Evolutionary conservation across 306 rosid genomes (phyloP), one percentile per base, ranked within the genome.

Genomic region (Biancaea sappan): DNA sequence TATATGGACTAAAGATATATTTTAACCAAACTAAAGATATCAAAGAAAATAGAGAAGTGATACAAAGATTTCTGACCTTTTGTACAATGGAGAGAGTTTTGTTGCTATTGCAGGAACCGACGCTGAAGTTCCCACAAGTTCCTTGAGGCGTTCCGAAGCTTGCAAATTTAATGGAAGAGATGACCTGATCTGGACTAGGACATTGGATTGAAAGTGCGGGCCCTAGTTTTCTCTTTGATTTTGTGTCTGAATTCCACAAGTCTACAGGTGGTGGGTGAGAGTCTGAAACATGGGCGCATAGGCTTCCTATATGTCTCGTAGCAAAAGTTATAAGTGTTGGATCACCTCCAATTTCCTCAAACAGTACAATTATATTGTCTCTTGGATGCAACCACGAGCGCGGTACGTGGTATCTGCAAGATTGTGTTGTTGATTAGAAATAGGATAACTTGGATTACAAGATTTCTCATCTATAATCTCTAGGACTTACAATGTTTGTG

Each of bases 331-430:
- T 74, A 58, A 71, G 78, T 0, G 87, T 87, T 34, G 98, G 97
- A 69, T 94, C 92, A 0, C 97, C 93, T 68, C 99, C 97, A 0
- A 41, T 83, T 79, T 94, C 99, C 83, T 92, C 97, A 54, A 92
- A 88, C 69, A 94, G 78, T 46, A 94, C 96, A 43, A 94, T 84
- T 66, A 73, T 87, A 81, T 94, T 92, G 52, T 64, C 87, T 13
- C 77, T 79, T 28, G 90, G 80, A 69, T 79, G 53, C 75, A 94
- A 72, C 99, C 97, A 94, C 5, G 94, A 79, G 18, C 88, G 82
- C 0, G 99, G 99, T 25, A 91, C 95, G 56, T 91, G 97, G 83
- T 94, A 89, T 63, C 98, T 94, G 83, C 62, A 58, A n/a, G 77
- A 32, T 14, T 69, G 57, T 28, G 32, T 46, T 53, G 43, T 48